Conservation (phyloP, 768 basidiomycete species). For the Boletus speciosus region DNA sequence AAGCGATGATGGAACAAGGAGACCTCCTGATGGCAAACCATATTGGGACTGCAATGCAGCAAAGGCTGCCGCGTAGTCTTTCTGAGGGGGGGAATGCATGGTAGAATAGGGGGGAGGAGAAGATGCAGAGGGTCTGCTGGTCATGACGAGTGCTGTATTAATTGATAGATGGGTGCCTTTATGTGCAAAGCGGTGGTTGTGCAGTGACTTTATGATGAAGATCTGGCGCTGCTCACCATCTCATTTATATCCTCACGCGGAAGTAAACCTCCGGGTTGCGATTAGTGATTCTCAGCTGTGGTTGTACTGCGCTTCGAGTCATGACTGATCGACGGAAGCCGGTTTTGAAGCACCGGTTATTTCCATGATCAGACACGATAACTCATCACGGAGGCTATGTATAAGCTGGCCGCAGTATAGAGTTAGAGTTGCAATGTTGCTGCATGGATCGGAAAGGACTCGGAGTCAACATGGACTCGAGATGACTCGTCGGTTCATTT, state of each 20-base stretch:
- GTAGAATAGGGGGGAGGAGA: neutral
- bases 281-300: neutral
- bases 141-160: neutral
- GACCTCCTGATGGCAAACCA: conserved; percentile 8
- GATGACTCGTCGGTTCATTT: no score
- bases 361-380: neutral
- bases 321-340: neutral
- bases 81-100: conserved; percentile 8
- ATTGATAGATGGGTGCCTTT: neutral
- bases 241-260: conserved; percentile 2
- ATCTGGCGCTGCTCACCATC: no score
- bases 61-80: conserved; percentile 25
- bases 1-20: neutral
- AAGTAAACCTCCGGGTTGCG: neutral
- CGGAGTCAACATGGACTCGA: no score
- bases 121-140: neutral
- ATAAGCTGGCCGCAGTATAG: no score
- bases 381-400: no score
- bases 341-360: no score
- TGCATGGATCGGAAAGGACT: no score
- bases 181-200: neutral
- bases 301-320: conserved; percentile 4
- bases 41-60: conserved; percentile 20
- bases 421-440: no score
- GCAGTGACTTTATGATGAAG: neutral